Conservation (phyloP, 768 basidiomycete species). For the Hebeloma cylindrosporum region DNA sequence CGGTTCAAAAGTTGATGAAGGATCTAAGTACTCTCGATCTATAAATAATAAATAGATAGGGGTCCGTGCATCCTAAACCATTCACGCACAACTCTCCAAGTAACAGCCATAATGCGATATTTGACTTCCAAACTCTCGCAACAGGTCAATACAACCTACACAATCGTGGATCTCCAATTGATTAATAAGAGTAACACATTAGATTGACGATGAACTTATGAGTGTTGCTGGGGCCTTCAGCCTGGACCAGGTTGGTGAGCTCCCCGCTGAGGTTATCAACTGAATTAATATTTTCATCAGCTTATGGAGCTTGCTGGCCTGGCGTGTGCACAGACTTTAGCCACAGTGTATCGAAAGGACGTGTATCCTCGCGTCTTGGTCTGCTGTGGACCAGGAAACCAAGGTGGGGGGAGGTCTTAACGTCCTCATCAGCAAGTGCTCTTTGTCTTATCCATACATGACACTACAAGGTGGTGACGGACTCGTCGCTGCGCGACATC, state of each 20-base stretch:
- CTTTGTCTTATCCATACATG: background rate
- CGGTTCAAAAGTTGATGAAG: too few relatives aligned
- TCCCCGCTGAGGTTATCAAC: constrained; percentile 1
- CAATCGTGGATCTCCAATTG: too few relatives aligned
- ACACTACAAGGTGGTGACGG: constrained; percentile 77
- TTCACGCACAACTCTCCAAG: too few relatives aligned
- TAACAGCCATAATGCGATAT: constrained; percentile 64
- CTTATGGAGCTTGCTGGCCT: constrained; percentile 96
- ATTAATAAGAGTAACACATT: too few relatives aligned
- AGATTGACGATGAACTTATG: constrained; percentile 98
- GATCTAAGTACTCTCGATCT: too few relatives aligned
- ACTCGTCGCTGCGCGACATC: constrained; percentile 92
- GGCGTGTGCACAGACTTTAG: constrained; percentile 87
- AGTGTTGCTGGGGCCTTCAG: constrained; percentile 85
- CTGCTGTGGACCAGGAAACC: constrained; percentile 96
- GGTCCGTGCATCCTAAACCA: too few relatives aligned
- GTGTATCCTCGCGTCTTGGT: constrained; percentile 81
- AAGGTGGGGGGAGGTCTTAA: constrained; percentile 48
- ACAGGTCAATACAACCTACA: constrained; percentile 57
- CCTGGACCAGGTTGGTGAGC: constrained; percentile 71
- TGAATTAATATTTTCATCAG: constrained; percentile 35
- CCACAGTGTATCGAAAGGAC: constrained; percentile 70
- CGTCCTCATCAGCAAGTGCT: too few relatives aligned
- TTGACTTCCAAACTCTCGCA: constrained; percentile 74
- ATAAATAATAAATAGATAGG: too few relatives aligned